Percentiles rank a stretch among this genome's conserved stretches.
Conservation (phyloP, 1,139 yeast species). For the Scheffersomyces cryptocercus region DNA sequence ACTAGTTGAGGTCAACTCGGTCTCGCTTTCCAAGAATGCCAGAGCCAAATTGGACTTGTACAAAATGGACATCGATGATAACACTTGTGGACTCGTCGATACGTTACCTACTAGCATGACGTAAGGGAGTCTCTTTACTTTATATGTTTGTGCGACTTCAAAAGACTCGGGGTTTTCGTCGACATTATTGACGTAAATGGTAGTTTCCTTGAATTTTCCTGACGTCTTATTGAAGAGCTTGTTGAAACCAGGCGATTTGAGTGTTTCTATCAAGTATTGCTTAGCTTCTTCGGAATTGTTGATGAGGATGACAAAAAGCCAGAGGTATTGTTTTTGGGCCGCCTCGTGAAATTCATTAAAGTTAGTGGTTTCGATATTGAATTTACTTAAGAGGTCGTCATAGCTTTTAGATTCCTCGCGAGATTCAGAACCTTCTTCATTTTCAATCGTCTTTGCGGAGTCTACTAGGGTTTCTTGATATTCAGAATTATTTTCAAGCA, state of each 20-base stretch:
- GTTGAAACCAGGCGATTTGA: constrained; percentile 29
- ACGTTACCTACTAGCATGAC: constrained; percentile 51
- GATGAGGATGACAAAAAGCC: constrained; percentile 46
- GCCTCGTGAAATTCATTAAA: constrained; percentile 47
- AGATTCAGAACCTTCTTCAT: neutral
- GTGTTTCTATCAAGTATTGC: constrained; percentile 27
- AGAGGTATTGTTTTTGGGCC: constrained; percentile 41
- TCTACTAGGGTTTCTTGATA: neutral
- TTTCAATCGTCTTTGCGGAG: neutral
- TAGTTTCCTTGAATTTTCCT: constrained; percentile 38
- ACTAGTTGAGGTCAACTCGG: constrained; percentile 18
- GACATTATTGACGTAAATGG: constrained; percentile 42
- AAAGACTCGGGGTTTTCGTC: constrained; percentile 49
- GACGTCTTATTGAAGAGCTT: constrained; percentile 34
- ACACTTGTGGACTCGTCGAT: constrained; percentile 47
- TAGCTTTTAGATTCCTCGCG: constrained; percentile 4
- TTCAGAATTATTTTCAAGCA: neutral
- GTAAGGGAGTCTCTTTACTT: constrained; percentile 43
- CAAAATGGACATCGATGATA: constrained; percentile 52
- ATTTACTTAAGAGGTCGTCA: constrained; percentile 11
- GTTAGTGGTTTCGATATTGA: constrained; percentile 20
- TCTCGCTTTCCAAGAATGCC: constrained; percentile 20
- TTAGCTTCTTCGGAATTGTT: constrained; percentile 34
- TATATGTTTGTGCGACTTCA: constrained; percentile 50
- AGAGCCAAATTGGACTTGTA: constrained; percentile 39